Percentiles rank a stretch among this genome's conserved stretches.
Conservation (phyloP, 257 asterid genomes). For the Forsythia viridissima region DNA sequence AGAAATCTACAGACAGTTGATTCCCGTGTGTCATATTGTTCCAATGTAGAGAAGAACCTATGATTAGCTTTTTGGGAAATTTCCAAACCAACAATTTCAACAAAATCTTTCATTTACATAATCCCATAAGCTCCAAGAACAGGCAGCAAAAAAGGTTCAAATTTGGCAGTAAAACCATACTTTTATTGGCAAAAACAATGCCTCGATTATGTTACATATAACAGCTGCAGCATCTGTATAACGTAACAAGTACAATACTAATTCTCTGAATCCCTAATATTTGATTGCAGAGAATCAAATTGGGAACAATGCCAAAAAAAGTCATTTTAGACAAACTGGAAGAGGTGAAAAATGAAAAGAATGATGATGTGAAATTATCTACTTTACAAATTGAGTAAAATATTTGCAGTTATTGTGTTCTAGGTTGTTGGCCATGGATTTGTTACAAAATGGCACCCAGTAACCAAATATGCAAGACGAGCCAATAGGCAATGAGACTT, state of each 20-base stretch:
- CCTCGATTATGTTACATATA: constrained; percentile 15
- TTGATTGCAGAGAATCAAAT: constrained; percentile 63
- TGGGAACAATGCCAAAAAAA: constrained; percentile 6
- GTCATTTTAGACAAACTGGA: constrained; percentile 31
- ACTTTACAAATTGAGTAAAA: constrained; percentile 38
- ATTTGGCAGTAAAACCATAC: not conserved
- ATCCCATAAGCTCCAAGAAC: not conserved
- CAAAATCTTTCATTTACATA: no score
- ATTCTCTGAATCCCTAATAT: constrained; percentile 62
- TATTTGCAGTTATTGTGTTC: constrained; percentile 8
- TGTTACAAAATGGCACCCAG: constrained; percentile 72
- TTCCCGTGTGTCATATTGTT: no score
- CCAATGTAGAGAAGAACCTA: no score
- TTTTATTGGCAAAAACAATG: constrained; percentile 20
- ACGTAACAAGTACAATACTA: constrained; percentile 25
- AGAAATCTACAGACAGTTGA: no score
- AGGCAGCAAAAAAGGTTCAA: not conserved
- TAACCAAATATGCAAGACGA: constrained; percentile 80
- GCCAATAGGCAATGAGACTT: constrained; percentile 74
- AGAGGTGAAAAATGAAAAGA: constrained; percentile 11
- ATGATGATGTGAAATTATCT: constrained; percentile 22
- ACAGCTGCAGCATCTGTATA: constrained; percentile 22
- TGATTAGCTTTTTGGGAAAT: no score
- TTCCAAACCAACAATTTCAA: no score
- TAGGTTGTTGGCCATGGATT: constrained; percentile 18